Evolutionary conservation across 2,329 filamentous ascomycete genomes (phyloP).

Genomic region (Aspergillus spinulosporus): DNA sequence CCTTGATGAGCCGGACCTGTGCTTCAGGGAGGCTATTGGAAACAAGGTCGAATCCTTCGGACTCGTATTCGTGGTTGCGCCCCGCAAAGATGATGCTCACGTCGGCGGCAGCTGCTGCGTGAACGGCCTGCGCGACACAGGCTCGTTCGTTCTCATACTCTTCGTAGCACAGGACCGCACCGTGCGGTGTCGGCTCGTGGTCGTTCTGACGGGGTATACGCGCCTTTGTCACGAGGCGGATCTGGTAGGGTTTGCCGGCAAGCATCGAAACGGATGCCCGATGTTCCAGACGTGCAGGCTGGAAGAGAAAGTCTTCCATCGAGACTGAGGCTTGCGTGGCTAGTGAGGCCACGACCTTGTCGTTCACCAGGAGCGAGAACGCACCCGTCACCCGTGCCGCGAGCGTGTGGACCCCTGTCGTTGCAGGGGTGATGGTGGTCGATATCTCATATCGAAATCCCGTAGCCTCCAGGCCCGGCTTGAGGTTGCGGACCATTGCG

Average conservation of each 20-base stretch:
- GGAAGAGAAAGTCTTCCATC: conserved; percentile 24
- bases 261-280: conserved; percentile 9
- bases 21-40: conserved; percentile 7
- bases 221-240: conserved; percentile 11
- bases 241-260: conserved; percentile 10
- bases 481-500: conserved; percentile 14
- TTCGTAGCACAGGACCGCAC: conserved; percentile 10
- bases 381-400: background rate
- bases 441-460: conserved; percentile 4
- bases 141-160: conserved; percentile 10
- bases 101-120: conserved; percentile 11
- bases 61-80: conserved; percentile 6
- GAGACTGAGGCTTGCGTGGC: background rate
- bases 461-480: conserved; percentile 10
- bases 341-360: background rate
- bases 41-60: conserved; percentile 4
- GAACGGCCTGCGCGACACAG: conserved; percentile 17
- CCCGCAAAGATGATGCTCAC: conserved; percentile 21
- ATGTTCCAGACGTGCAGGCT: conserved; percentile 16
- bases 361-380: background rate
- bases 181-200: conserved; percentile 15
- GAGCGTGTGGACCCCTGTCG: background rate
- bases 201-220: conserved; percentile 13
- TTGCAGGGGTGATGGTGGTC: background rate
- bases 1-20: conserved; percentile 22